Conservation (phyloP, 805 yeast species). For the Suhomyces tanzawaensis region DNA sequence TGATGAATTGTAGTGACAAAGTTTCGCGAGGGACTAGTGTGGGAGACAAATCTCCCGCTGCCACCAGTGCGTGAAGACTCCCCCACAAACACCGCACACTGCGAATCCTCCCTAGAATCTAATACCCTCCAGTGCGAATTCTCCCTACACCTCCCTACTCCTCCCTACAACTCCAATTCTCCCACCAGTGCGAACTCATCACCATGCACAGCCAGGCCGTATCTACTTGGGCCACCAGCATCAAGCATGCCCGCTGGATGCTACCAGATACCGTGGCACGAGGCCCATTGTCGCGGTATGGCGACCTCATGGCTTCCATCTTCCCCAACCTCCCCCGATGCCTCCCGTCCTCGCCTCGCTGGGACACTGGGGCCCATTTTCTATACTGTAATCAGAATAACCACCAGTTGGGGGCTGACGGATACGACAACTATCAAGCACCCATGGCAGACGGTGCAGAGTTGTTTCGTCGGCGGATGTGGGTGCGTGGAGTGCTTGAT, state of each 20-base stretch:
- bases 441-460: slow-evolving; percentile 35
- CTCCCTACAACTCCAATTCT: too few relatives aligned
- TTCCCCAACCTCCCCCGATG: background rate
- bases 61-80: too few relatives aligned
- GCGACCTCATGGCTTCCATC: slow-evolving; percentile 17
- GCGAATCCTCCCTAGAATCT: too few relatives aligned
- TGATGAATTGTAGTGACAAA: too few relatives aligned
- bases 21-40: too few relatives aligned
- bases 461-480: slow-evolving; percentile 53
- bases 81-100: too few relatives aligned
- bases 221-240: slow-evolving; percentile 17
- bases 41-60: too few relatives aligned
- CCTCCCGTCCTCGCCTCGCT: background rate
- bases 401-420: slow-evolving; percentile 57
- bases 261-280: slow-evolving; percentile 20
- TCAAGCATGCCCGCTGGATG: slow-evolving; percentile 18
- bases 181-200: too few relatives aligned
- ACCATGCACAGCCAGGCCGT: background rate
- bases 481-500: slow-evolving; percentile 70
- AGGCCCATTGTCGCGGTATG: slow-evolving; percentile 14
- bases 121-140: background rate
- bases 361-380: slow-evolving; percentile 56
- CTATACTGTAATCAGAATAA: slow-evolving; percentile 63
- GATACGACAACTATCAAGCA: slow-evolving; percentile 77
- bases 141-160: background rate